Evolutionary conservation across 306 rosid species (phyloP).

Genomic region (Quercus agrifolia): DNA sequence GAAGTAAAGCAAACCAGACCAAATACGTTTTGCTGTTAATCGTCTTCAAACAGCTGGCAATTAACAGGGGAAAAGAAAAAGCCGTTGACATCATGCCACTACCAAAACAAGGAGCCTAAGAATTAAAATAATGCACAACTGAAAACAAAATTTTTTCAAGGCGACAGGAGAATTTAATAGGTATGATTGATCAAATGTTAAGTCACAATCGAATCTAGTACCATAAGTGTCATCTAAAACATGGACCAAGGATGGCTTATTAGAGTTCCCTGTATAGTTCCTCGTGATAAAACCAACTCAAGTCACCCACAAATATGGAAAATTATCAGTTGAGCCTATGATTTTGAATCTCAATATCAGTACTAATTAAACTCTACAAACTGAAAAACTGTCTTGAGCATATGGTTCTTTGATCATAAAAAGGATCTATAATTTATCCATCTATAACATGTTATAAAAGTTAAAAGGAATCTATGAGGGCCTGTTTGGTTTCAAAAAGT

Average conservation of each 20-base stretch:
- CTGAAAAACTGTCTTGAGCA: too few species aligned
- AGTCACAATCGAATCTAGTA: background rate
- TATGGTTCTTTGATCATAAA: too few species aligned
- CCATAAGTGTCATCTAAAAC: background rate
- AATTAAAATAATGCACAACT: background rate
- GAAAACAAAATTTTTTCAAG: background rate
- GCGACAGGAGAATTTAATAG: background rate
- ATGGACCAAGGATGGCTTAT: background rate
- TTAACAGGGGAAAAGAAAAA: conserved; percentile 16
- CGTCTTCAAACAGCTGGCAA: conserved; percentile 87
- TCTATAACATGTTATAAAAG: too few species aligned
- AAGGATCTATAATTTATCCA: too few species aligned
- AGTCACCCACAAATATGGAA: too few species aligned
- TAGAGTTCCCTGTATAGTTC: too few species aligned
- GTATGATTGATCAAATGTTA: background rate
- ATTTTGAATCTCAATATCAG: too few species aligned
- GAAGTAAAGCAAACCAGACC: conserved; percentile 92
- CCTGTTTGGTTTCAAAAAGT: too few species aligned
- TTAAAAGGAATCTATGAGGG: too few species aligned
- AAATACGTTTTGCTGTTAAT: conserved; percentile 92
- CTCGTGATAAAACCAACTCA: too few species aligned
- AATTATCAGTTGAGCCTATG: too few species aligned
- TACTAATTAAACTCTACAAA: too few species aligned
- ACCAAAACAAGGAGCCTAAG: background rate
- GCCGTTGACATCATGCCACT: conserved; percentile 3